Conservation (phyloP, 1,139 yeast genomes). For the Sugiyamaella paludigena region DNA sequence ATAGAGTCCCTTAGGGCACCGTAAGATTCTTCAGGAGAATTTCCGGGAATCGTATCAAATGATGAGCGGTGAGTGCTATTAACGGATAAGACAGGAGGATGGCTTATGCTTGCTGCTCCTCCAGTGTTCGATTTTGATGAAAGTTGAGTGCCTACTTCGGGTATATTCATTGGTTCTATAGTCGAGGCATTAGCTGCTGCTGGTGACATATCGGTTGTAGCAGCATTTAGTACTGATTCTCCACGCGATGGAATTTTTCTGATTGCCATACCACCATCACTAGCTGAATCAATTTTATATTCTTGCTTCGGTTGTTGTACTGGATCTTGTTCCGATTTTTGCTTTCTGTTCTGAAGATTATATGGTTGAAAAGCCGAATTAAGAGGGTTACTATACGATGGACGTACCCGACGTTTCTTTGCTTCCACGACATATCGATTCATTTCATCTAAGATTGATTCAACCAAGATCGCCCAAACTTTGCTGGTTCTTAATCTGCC, state of each 20-base stretch:
- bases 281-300: neutral
- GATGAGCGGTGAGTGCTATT: conserved; percentile 7
- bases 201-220: too few relatives aligned
- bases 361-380: neutral
- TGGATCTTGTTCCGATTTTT: too few relatives aligned
- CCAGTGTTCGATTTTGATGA: too few relatives aligned
- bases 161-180: conserved; percentile 10
- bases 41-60: conserved; percentile 9
- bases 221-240: too few relatives aligned
- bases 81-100: neutral
- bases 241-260: too few relatives aligned
- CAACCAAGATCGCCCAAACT: conserved; percentile 65
- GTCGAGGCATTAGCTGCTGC: neutral
- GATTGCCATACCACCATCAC: too few relatives aligned
- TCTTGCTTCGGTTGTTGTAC: too few relatives aligned
- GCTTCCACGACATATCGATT: conserved; percentile 21
- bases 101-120: too few relatives aligned
- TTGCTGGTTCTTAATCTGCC: conserved; percentile 59
- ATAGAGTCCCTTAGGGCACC: conserved; percentile 15
- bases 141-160: neutral
- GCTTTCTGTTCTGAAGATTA: too few relatives aligned
- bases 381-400: neutral
- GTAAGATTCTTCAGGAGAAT: conserved; percentile 23
- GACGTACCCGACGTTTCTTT: neutral
- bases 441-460: conserved; percentile 50